phyloP scores from a whole-genome alignment of 345 rosid species.

The Eucalyptus sp. region DNA sequence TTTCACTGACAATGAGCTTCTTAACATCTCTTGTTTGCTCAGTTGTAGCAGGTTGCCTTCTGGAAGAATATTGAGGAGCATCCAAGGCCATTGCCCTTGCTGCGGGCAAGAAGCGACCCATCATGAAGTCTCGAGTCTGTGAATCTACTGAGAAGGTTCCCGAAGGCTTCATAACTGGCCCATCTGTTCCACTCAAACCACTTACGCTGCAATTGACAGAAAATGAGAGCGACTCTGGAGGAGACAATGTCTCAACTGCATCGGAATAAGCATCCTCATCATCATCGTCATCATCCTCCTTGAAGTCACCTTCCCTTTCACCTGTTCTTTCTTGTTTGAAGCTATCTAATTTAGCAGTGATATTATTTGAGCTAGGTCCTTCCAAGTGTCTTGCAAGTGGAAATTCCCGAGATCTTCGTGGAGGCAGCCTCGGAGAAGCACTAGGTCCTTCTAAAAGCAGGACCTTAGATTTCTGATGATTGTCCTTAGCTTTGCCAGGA shows the following conservation, averaged over 20 bases:
- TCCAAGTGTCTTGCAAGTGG: not conserved
- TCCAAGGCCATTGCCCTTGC: slow-evolving; percentile 89
- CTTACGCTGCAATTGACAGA: slow-evolving; percentile 46
- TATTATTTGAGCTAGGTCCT: not conserved
- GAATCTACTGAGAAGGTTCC: slow-evolving; percentile 37
- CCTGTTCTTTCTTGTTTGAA: slow-evolving; percentile 2
- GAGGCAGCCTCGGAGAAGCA: slow-evolving; percentile 28
- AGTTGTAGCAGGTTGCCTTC: slow-evolving; percentile 30
- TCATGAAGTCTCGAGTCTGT: slow-evolving; percentile 69
- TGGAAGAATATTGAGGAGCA: slow-evolving; percentile 50
- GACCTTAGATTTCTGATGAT: not conserved
- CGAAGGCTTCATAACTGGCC: slow-evolving; percentile 19
- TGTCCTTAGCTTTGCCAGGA: slow-evolving; percentile 59
- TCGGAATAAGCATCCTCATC: slow-evolving; percentile 54
- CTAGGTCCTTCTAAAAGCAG: not conserved
- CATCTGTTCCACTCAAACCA: slow-evolving; percentile 48
- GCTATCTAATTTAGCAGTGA: not conserved
- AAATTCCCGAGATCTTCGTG: slow-evolving; percentile 11
- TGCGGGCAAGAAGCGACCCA: slow-evolving; percentile 92
- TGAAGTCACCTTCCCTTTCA: slow-evolving; percentile 4
- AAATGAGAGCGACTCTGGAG: slow-evolving; percentile 35
- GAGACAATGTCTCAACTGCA: slow-evolving; percentile 54
- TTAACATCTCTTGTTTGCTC: slow-evolving; percentile 41
- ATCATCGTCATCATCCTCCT: slow-evolving; percentile 11
- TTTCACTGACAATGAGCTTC: slow-evolving; percentile 8